A percentile compares a stretch with the other conserved stretches of the same genome.
Evolutionary conservation across 2,329 filamentous ascomycete species (phyloP).

Genomic region (Chrysoporthe puriensis): DNA sequence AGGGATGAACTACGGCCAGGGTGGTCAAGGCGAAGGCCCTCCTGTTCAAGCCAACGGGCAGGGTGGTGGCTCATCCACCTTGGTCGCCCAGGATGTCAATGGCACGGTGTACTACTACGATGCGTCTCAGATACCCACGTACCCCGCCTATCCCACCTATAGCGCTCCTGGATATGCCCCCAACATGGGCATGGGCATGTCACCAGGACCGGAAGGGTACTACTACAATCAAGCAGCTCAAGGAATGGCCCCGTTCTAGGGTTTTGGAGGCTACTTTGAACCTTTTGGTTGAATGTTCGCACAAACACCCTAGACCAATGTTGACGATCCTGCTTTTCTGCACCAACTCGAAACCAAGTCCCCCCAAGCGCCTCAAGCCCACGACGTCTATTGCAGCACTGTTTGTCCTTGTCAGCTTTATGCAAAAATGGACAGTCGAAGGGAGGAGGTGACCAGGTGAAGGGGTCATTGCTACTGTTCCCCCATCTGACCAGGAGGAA

Average conservation of each 20-base stretch:
- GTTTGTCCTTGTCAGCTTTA: background rate
- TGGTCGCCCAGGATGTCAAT: constrained; percentile 84
- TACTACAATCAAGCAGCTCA: constrained; percentile 66
- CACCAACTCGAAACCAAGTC: background rate
- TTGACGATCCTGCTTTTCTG: background rate
- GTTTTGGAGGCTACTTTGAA: constrained; percentile 33
- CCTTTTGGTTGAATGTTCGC: background rate
- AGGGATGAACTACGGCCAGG: constrained; percentile 47
- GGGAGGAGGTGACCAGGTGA: background rate
- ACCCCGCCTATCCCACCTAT: constrained; percentile 53
- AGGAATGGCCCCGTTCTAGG: constrained; percentile 65
- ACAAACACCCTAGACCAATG: background rate
- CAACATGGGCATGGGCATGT: constrained; percentile 71
- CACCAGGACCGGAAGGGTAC: constrained; percentile 68
- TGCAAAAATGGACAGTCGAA: background rate
- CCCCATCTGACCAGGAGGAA: background rate
- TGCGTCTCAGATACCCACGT: constrained; percentile 68
- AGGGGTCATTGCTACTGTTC: background rate
- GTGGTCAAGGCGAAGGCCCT: constrained; percentile 45
- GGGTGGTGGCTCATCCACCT: constrained; percentile 57
- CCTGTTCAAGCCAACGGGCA: constrained; percentile 47
- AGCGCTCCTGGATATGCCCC: constrained; percentile 45
- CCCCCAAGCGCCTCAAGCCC: background rate
- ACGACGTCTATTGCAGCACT: background rate
- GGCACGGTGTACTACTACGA: constrained; percentile 97